phyloP scores from a whole-genome alignment of 2,329 filamentous ascomycete species.

The Aspergillus sp. region DNA sequence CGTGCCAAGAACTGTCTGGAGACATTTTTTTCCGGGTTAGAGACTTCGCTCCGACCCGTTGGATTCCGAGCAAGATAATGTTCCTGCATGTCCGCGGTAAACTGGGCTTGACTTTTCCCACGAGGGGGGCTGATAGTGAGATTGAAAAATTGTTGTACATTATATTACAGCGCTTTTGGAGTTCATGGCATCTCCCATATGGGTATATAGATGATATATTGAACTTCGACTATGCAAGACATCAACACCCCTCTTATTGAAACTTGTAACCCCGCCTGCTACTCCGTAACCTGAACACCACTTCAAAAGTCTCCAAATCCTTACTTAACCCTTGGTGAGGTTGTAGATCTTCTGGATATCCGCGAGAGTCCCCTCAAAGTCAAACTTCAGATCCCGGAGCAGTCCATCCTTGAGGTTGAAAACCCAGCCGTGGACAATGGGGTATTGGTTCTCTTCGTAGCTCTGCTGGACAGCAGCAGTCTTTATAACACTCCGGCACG shows the following conservation, averaged over 20 bases:
- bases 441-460: conserved; percentile 62
- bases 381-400: conserved; percentile 64
- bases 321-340: conserved; percentile 28
- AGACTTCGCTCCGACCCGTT: neutral
- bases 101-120: neutral
- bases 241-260: neutral
- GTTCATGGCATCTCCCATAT: too few relatives aligned
- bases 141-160: neutral
- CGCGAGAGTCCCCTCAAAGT: conserved; percentile 57
- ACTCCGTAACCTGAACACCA: conserved; percentile 1
- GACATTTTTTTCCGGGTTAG: too few relatives aligned
- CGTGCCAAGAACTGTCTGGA: neutral
- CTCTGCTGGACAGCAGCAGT: conserved; percentile 60
- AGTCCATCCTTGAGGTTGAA: conserved; percentile 69
- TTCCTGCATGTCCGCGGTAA: neutral
- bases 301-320: neutral
- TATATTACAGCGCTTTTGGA: neutral
- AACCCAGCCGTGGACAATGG: conserved; percentile 72
- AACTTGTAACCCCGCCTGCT: neutral
- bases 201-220: too few relatives aligned
- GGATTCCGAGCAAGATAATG: neutral
- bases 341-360: conserved; percentile 67
- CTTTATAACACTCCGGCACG: conserved; percentile 31
- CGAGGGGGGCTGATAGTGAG: neutral
- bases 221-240: neutral